Percentiles rank a stretch among this genome's conserved stretches.
Evolutionary conservation across 208 protist genomes (phyloP).

Genomic region (Angomonas ambiguus): DNA sequence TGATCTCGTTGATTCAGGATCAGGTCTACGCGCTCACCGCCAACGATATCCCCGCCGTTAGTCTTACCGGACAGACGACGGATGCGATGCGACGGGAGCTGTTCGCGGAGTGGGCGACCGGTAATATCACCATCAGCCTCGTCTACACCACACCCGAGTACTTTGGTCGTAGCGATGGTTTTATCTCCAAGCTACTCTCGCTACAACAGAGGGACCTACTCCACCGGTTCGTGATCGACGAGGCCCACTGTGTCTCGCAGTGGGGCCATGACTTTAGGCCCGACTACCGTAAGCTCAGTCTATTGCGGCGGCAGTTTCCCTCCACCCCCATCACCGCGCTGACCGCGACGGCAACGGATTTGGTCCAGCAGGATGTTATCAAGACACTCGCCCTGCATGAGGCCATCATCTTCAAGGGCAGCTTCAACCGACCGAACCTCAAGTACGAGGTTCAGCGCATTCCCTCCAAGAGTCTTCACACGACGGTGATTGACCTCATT

Average conservation of each 20-base stretch:
- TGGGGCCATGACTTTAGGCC: slow-evolving; percentile 97
- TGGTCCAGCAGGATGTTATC: slow-evolving; percentile 88
- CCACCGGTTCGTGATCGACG: slow-evolving; percentile 90
- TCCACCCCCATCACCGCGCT: slow-evolving; percentile 71
- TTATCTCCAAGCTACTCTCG: slow-evolving; percentile 45
- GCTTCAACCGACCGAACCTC: slow-evolving; percentile 79
- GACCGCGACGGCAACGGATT: slow-evolving; percentile 78
- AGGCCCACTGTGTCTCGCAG: slow-evolving; percentile 96
- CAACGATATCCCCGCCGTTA: slow-evolving; percentile 78
- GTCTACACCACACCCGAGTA: slow-evolving; percentile 88
- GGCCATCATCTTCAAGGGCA: slow-evolving; percentile 78
- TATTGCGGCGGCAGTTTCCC: slow-evolving; percentile 72
- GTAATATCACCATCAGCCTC: slow-evolving; percentile 54
- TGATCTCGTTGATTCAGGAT: slow-evolving; percentile 97
- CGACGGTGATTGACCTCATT: slow-evolving; percentile 59
- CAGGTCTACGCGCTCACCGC: slow-evolving; percentile 88
- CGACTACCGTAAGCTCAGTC: slow-evolving; percentile 68
- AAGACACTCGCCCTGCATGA: slow-evolving; percentile 51
- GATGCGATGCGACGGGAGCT: slow-evolving; percentile 50
- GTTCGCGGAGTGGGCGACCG: slow-evolving; percentile 61
- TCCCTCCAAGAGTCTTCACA: slow-evolving; percentile 31
- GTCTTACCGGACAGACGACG: slow-evolving; percentile 71
- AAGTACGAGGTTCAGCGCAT: slow-evolving; percentile 70
- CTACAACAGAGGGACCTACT: slow-evolving; percentile 53
- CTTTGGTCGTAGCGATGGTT: slow-evolving; percentile 80